Base-by-base conservation (phyloP, 2,329 filamentous ascomycete genomes). In the Ceratocystis albifundus region DNA sequence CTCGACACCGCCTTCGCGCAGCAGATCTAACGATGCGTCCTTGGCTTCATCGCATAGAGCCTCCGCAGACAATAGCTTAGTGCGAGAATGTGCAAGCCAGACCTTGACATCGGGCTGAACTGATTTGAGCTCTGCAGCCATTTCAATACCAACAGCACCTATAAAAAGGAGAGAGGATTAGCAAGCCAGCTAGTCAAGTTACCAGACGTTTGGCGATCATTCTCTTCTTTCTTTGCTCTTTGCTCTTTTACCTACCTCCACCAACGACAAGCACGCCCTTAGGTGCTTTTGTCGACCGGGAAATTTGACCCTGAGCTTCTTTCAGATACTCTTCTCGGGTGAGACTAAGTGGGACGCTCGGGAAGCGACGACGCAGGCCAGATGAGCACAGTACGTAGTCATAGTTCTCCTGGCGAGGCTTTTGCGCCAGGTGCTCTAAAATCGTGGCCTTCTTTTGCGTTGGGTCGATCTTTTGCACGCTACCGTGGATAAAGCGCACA, bases 361-460 rank as follows among this genome's bases (percentile, higher is more conserved):
- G 89, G 79, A 84, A 92, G 2, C 79, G 82, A 63, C 89, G 79
- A 65, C 84, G 81, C 57, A 92, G 76, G 1, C 89, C 89, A 0
- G 88, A 85, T 1, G 85, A 84, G 4, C 85, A 84, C 64, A 93
- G 77, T n/a, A 93, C 80, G 73, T 86, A 92, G 76, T 93, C 89
- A 71, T 93, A 93, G 6, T 75, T 71, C 59, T 82, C 72, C 2
- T 75, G 73, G n/a, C 70, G 73, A 4, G 74, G 71, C 44, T 74
- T 73, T 66, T 80, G 77, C 17, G 81, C 78, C 7, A 75, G 75
- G 45, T 73, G 73, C 61, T 83, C 78, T 17, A 82, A 71, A 65
- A 87, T 80, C 17, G 79, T 80, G 2, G 86, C 86, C 5, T 77
- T 79, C 75, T 87, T 88, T 61, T 75, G 74, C 41, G 78, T 76